phyloP scores from a whole-genome alignment of 805 yeast species.

The Sungouiella blattae region DNA sequence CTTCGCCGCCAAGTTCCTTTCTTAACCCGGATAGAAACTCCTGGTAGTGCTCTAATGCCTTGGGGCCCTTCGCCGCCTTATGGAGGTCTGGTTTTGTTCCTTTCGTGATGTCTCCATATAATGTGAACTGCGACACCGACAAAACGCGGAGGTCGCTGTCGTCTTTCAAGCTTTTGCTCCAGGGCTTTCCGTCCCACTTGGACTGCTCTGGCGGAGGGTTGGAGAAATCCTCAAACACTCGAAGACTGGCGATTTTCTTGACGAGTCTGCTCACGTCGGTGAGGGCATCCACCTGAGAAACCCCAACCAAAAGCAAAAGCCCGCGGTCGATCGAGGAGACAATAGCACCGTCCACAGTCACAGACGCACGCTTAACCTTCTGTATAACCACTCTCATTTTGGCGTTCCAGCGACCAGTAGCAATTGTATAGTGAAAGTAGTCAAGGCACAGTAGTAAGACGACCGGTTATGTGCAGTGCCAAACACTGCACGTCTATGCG shows the following conservation, averaged over 20 bases:
- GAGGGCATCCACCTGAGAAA: conserved; percentile 69
- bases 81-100: conserved; percentile 97
- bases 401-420: too few relatives aligned
- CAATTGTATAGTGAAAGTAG: too few relatives aligned
- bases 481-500: too few relatives aligned
- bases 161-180: conserved; percentile 64
- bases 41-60: conserved; percentile 50
- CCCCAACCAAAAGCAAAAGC: conserved; percentile 77
- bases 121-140: conserved; percentile 90
- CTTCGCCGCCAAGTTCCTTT: conserved; percentile 51
- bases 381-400: conserved; percentile 95
- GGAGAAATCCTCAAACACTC: conserved; percentile 66
- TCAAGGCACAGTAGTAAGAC: too few relatives aligned
- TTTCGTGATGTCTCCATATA: conserved; percentile 79
- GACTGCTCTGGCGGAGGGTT: conserved; percentile 39
- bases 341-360: conserved; percentile 67
- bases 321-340: conserved; percentile 79
- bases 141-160: conserved; percentile 72
- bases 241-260: conserved; percentile 58
- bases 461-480: too few relatives aligned
- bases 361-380: conserved; percentile 84
- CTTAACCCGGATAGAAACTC: conserved; percentile 47
- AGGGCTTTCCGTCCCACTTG: conserved; percentile 56
- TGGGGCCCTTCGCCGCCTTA: conserved; percentile 76
- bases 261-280: conserved; percentile 72